A percentile compares a stretch with the other conserved stretches of the same genome.
Evolutionary conservation across 106 monocot species (phyloP).

Genomic region (Dendrobium officinale): DNA sequence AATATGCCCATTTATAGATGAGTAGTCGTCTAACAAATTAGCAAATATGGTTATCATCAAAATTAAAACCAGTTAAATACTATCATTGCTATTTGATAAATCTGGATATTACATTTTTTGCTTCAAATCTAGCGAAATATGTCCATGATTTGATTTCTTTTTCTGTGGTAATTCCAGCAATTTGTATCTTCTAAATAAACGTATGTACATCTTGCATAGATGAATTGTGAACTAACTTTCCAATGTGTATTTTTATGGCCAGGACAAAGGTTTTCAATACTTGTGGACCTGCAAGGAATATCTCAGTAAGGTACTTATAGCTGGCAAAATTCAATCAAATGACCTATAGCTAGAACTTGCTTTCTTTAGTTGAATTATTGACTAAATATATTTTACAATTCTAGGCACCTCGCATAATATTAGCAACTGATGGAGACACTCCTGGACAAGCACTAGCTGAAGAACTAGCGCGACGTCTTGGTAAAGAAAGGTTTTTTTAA

Average conservation of each 20-base stretch:
- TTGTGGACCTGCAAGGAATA: slow-evolving; percentile 44
- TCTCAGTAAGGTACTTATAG: slow-evolving; percentile 26
- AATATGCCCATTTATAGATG: not conserved
- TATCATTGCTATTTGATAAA: not conserved
- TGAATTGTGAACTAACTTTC: slow-evolving; percentile 12
- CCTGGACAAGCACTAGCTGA: slow-evolving; percentile 54
- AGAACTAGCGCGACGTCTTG: slow-evolving; percentile 46
- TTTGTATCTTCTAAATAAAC: not conserved
- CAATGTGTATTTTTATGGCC: slow-evolving; percentile 23
- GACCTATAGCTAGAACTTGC: not conserved
- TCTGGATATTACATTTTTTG: not conserved
- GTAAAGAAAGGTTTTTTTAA: slow-evolving; percentile 42
- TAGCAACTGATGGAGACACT: slow-evolving; percentile 48
- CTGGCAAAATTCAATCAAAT: not conserved
- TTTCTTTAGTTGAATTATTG: not conserved
- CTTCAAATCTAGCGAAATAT: not conserved
- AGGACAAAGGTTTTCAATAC: slow-evolving; percentile 43
- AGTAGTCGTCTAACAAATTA: not conserved
- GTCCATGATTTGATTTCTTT: not conserved
- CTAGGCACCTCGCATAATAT: slow-evolving; percentile 44
- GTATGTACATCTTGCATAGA: not conserved
- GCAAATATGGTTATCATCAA: not conserved
- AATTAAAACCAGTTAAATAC: not conserved
- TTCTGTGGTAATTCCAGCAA: not conserved
- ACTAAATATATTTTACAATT: not conserved